Evolutionary conservation across 768 basidiomycete genomes (phyloP).

Genomic region (Termitomyces sp.): DNA sequence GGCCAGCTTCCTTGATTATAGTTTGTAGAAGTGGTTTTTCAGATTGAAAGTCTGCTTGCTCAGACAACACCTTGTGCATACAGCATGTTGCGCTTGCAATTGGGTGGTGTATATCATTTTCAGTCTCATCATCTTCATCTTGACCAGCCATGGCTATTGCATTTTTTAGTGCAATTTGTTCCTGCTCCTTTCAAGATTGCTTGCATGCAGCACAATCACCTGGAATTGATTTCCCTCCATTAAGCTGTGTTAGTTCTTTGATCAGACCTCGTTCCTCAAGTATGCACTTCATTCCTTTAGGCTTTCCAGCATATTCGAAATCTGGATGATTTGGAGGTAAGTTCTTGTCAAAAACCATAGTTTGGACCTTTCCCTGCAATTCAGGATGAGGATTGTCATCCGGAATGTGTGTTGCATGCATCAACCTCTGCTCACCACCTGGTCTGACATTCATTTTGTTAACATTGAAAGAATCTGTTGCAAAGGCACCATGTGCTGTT

Average conservation of each 20-base stretch:
- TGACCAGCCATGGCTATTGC: not conserved
- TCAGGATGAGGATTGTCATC: not conserved
- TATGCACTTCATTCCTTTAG: constrained; percentile 3
- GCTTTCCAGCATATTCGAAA: constrained; percentile 2
- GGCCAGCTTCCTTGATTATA: not conserved
- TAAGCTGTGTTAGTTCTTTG: not conserved
- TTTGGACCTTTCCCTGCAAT: not conserved
- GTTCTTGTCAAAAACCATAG: constrained; percentile 2
- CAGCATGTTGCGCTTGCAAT: not conserved
- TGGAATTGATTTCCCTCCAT: not conserved
- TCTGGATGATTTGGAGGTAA: not conserved
- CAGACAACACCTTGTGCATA: not conserved
- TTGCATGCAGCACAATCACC: not conserved
- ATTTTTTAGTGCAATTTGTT: not conserved
- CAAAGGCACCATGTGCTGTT: not conserved
- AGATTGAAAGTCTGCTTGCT: not conserved
- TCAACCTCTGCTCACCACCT: not conserved
- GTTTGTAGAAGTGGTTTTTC: not conserved
- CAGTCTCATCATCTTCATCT: not conserved
- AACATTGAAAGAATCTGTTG: not conserved
- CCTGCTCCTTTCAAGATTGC: not conserved
- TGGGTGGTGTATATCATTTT: not conserved
- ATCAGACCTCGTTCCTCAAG: constrained; percentile 3
- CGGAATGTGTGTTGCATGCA: not conserved
- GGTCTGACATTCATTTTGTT: constrained; percentile 12